Evolutionary conservation across 2,329 filamentous ascomycete species (phyloP).

Genomic region (Sodiomyces alkalinus): DNA sequence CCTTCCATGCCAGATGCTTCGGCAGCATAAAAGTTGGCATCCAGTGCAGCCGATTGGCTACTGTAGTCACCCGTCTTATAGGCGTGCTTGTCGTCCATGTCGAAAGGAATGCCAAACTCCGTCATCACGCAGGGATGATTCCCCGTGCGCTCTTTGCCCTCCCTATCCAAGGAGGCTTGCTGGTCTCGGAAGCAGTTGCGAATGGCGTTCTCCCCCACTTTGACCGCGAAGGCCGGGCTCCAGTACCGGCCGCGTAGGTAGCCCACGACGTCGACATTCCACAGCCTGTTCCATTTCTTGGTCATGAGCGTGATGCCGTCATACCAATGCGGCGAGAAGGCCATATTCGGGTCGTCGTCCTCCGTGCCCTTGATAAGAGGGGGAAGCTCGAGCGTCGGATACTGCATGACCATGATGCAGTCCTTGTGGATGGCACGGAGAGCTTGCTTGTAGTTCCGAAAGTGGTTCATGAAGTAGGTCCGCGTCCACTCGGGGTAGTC

Average conservation of each 20-base stretch:
- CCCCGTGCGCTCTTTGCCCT: slow-evolving; percentile 79
- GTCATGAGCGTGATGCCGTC: slow-evolving; percentile 94
- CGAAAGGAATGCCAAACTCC: slow-evolving; percentile 95
- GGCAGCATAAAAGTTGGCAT: slow-evolving; percentile 88
- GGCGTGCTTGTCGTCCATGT: slow-evolving; percentile 94
- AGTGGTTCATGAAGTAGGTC: slow-evolving; percentile 79
- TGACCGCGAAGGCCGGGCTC: slow-evolving; percentile 81
- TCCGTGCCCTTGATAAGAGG: slow-evolving; percentile 72
- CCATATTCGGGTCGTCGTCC: slow-evolving; percentile 81
- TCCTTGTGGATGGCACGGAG: slow-evolving; percentile 65
- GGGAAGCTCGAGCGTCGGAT: slow-evolving; percentile 81
- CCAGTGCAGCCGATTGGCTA: slow-evolving; percentile 81
- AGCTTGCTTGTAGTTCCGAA: slow-evolving; percentile 57
- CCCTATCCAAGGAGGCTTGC: slow-evolving; percentile 64
- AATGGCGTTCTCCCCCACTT: slow-evolving; percentile 84
- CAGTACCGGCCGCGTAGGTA: slow-evolving; percentile 79
- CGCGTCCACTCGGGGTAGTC: slow-evolving; percentile 82
- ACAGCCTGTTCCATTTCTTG: slow-evolving; percentile 95
- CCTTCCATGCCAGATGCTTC: slow-evolving; percentile 76
- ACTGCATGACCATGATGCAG: slow-evolving; percentile 81
- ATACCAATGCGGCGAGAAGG: slow-evolving; percentile 92
- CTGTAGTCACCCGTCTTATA: slow-evolving; percentile 94
- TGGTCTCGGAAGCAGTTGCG: slow-evolving; percentile 87
- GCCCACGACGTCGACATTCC: slow-evolving; percentile 94
- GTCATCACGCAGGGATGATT: slow-evolving; percentile 80